Evolutionary conservation across 148 eudicot species (phyloP), one percentile per base, ranked within the genome.

Genomic region (Simmondsia chinensis): DNA sequence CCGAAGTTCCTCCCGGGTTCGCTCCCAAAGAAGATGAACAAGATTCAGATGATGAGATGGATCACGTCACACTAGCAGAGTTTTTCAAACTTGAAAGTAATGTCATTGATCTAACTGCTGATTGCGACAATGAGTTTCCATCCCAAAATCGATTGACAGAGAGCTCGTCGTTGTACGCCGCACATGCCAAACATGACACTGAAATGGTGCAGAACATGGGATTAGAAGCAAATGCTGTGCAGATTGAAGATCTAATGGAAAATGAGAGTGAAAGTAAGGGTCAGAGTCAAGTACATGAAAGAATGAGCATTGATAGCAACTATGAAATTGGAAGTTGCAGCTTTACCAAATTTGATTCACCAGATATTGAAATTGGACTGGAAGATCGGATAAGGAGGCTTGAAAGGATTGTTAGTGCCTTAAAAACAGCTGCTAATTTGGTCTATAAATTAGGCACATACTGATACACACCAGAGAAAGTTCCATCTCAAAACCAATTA

Each of bases 1-100:
- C 20, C 22, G 23, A 26, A 14, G 24, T 33, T 4, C 57, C 57
- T 59, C 50, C 56, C 2, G 34, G 56, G 2, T 50, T 37, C 34
- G 10, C 18, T 21, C 43, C 59, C 11, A 24, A 33, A 4, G 5
- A 4, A 5, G 28, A 35, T 17, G 24, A 1, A 26, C 11, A 6
- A 31, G 46, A 28, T 19, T 37, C 21, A 43, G 40, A 33, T 34
- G 41, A 17, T n/a, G 37, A 48, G 31, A 43, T 34, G 24, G 44
- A 34, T 27, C n/a, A n/a, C n/a, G n/a, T n/a, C n/a, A n/a, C n/a
- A n/a, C n/a, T n/a, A n/a, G n/a, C n/a, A n/a, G 57, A 19, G 50
- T 49, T 43, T 42, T 43, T 27, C 27, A 37, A 24, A 3, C 42
- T 34, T 20, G 11, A 3, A 9, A 28, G 36, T 22, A 54, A 33